Conservation (phyloP, 805 yeast species). For the Saccharomycopsis selenospora region DNA sequence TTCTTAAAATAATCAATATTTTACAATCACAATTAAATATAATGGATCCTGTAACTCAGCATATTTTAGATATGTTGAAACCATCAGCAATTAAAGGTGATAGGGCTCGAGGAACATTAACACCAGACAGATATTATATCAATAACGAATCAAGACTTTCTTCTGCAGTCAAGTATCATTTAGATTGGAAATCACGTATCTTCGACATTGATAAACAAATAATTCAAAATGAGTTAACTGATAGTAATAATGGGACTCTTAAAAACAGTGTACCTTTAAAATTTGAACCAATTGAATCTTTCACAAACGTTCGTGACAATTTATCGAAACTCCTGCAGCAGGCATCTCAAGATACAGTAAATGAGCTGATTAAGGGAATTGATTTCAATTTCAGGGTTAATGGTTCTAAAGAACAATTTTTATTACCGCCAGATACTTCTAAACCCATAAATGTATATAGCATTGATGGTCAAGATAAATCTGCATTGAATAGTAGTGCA, state of each 20-base stretch:
- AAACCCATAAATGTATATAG: no score
- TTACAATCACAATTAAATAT: no score
- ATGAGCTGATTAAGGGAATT: neutral
- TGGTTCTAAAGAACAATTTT: neutral
- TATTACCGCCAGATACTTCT: no score
- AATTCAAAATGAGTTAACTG: neutral
- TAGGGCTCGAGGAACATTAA: no score
- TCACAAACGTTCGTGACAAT: neutral
- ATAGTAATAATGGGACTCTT: neutral
- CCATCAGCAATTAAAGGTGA: no score
- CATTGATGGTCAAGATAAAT: neutral
- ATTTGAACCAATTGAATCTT: neutral
- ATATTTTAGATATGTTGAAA: no score
- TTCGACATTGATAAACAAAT: neutral
- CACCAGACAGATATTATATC: no score
- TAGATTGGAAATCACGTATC: neutral
- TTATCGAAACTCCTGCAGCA: neutral
- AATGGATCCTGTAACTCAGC: no score
- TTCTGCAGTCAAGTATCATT: neutral
- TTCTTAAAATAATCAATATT: no score
- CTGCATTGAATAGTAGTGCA: neutral
- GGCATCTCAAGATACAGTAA: neutral
- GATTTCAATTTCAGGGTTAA: neutral
- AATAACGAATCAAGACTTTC: neutral
- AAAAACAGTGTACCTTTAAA: neutral